phyloP scores from a whole-genome alignment of 805 yeast genomes.

The Lachancea lanzarotensis region DNA sequence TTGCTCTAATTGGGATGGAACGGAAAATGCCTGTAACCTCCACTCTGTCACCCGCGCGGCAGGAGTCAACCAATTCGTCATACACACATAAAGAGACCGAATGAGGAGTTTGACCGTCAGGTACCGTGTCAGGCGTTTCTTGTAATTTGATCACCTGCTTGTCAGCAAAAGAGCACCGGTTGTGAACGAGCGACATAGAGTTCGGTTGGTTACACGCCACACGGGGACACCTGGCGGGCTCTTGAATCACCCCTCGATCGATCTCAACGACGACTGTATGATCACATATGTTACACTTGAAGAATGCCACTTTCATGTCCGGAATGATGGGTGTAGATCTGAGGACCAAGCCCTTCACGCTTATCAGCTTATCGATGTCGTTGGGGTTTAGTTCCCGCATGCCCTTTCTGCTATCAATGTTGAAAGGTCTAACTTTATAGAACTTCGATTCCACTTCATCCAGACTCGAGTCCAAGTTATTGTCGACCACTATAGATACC shows the following conservation, averaged over 20 bases:
- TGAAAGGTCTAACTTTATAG: conserved; percentile 86
- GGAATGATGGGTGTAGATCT: conserved; percentile 90
- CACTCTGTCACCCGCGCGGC: conserved; percentile 94
- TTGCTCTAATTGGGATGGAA: conserved; percentile 84
- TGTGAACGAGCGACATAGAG: conserved; percentile 87
- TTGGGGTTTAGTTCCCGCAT: conserved; percentile 91
- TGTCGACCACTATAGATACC: conserved; percentile 62
- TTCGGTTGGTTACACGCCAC: conserved; percentile 72
- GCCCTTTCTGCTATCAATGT: conserved; percentile 65
- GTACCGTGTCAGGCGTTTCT: conserved; percentile 93
- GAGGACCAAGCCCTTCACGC: conserved; percentile 83
- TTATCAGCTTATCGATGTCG: conserved; percentile 88
- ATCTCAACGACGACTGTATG: conserved; percentile 89
- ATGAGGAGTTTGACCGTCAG: conserved; percentile 98
- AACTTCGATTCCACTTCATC: conserved; percentile 71
- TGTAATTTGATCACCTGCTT: conserved; percentile 91
- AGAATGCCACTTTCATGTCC: conserved; percentile 95
- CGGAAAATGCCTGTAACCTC: conserved; percentile 95
- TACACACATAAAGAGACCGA: conserved; percentile 89
- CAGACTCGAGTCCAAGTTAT: conserved; percentile 42
- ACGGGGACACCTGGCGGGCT: conserved; percentile 91
- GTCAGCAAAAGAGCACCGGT: conserved; percentile 88
- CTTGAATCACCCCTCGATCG: conserved; percentile 90
- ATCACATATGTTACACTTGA: conserved; percentile 90
- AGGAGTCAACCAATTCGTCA: conserved; percentile 90